Percentiles rank a stretch among this genome's conserved stretches.
Evolutionary conservation across 768 basidiomycete species (phyloP).

Genomic region (Ramaria rubella): DNA sequence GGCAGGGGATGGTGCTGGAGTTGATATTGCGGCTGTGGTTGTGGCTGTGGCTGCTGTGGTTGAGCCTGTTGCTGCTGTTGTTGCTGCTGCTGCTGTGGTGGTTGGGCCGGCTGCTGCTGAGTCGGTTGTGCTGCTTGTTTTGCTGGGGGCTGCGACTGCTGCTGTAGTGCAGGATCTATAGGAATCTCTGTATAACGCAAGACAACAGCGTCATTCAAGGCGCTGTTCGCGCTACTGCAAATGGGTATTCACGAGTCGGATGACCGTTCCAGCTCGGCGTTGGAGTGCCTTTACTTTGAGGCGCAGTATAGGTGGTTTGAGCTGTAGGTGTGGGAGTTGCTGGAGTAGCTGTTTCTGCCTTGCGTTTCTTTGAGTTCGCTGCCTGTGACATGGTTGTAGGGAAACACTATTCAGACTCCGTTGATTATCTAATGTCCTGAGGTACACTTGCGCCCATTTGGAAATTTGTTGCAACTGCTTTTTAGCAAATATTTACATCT

Average conservation of each 20-base stretch:
- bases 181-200: slow-evolving; percentile 42
- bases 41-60: slow-evolving; percentile 8
- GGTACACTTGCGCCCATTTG: not conserved
- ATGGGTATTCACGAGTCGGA: slow-evolving; percentile 4
- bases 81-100: slow-evolving; percentile 24
- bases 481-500: slow-evolving; percentile 4
- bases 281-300: not conserved
- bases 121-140: slow-evolving; percentile 38
- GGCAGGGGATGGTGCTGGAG: slow-evolving; percentile 6
- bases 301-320: not conserved
- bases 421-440: not conserved
- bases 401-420: not conserved
- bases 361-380: not conserved
- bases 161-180: slow-evolving; percentile 63
- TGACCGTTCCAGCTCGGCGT: slow-evolving; percentile 1
- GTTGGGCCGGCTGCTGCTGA: slow-evolving; percentile 19
- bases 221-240: not conserved
- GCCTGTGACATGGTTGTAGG: not conserved
- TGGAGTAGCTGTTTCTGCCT: not conserved
- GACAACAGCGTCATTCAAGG: not conserved
- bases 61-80: slow-evolving; percentile 16
- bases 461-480: not conserved
- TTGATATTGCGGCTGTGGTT: not conserved
- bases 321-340: not conserved
- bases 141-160: slow-evolving; percentile 42